A percentile compares a stretch with the other conserved stretches of the same genome.
Evolutionary conservation across 768 basidiomycete genomes (phyloP).

Genomic region (Russula griseocarnosa): DNA sequence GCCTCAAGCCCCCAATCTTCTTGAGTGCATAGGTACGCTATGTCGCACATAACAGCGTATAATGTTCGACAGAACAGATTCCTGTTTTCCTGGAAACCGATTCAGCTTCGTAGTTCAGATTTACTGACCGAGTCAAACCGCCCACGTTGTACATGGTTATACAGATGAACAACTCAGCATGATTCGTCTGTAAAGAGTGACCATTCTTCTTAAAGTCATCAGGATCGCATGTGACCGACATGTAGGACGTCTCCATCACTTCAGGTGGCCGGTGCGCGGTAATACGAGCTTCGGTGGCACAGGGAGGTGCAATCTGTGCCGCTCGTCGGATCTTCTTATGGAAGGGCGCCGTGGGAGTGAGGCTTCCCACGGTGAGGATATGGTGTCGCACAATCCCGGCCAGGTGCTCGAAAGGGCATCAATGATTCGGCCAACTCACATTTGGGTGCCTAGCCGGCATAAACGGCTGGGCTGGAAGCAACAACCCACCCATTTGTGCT

Average conservation of each 20-base stretch:
- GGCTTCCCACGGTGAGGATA: too few relatives aligned
- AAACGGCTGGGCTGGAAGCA: too few relatives aligned
- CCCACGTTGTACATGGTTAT: slow-evolving; percentile 96
- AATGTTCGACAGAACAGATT: slow-evolving; percentile 87
- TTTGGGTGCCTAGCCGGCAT: too few relatives aligned
- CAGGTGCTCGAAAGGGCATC: too few relatives aligned
- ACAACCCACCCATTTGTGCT: too few relatives aligned
- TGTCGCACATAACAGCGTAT: slow-evolving; percentile 91
- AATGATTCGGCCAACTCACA: too few relatives aligned
- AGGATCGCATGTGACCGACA: slow-evolving; percentile 90
- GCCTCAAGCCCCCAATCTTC: slow-evolving; percentile 93
- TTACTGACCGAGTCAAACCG: slow-evolving; percentile 19
- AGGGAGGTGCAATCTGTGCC: slow-evolving; percentile 73
- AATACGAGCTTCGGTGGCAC: slow-evolving; percentile 84
- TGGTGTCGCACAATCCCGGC: too few relatives aligned
- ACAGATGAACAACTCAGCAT: slow-evolving; percentile 90
- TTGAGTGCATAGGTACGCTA: slow-evolving; percentile 74
- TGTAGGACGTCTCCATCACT: slow-evolving; percentile 70
- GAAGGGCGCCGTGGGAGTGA: too few relatives aligned
- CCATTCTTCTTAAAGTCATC: slow-evolving; percentile 84
- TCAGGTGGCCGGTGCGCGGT: slow-evolving; percentile 66
- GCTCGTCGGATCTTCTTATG: too few relatives aligned
- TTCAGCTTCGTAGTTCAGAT: slow-evolving; percentile 13
- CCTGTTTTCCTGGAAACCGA: slow-evolving; percentile 66
- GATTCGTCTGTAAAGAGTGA: slow-evolving; percentile 70